phyloP scores from a whole-genome alignment of 441 rosid genomes.

The Bruguiera hainesii region DNA sequence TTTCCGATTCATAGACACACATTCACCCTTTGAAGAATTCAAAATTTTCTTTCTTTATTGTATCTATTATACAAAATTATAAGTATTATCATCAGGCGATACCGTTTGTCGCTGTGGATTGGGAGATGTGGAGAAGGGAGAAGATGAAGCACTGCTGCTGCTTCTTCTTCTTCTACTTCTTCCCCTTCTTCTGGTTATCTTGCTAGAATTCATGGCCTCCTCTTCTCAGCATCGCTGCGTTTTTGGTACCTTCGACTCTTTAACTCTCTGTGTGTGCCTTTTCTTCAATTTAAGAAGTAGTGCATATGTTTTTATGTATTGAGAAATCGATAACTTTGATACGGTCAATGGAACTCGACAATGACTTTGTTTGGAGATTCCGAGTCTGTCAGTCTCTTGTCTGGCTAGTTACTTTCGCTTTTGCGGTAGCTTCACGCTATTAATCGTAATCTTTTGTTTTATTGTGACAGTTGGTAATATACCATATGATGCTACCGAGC shows the following conservation, averaged over 20 bases:
- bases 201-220: constrained; percentile 48
- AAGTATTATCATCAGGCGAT: too few relatives aligned
- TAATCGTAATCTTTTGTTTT: constrained; percentile 1
- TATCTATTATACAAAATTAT: too few relatives aligned
- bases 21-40: too few relatives aligned
- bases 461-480: constrained; percentile 83
- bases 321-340: neutral
- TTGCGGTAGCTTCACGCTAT: neutral
- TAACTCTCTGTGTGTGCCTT: constrained; percentile 3
- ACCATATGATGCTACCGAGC: constrained; percentile 97
- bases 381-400: neutral
- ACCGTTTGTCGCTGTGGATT: too few relatives aligned
- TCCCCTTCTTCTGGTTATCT: constrained; percentile 24
- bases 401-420: neutral
- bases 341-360: neutral
- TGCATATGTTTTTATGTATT: neutral
- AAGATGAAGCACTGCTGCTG: constrained; percentile 35
- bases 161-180: constrained; percentile 24
- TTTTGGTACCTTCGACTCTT: constrained; percentile 48
- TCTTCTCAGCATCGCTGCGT: constrained; percentile 92
- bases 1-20: too few relatives aligned
- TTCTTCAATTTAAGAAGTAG: neutral
- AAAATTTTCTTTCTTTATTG: too few relatives aligned
- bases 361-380: too few relatives aligned
- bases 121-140: neutral